These are phyloP conservation scores for Candida caryicola DNA, from an alignment of 805 yeast genomes.

Conservation along the genomic window DNA sequence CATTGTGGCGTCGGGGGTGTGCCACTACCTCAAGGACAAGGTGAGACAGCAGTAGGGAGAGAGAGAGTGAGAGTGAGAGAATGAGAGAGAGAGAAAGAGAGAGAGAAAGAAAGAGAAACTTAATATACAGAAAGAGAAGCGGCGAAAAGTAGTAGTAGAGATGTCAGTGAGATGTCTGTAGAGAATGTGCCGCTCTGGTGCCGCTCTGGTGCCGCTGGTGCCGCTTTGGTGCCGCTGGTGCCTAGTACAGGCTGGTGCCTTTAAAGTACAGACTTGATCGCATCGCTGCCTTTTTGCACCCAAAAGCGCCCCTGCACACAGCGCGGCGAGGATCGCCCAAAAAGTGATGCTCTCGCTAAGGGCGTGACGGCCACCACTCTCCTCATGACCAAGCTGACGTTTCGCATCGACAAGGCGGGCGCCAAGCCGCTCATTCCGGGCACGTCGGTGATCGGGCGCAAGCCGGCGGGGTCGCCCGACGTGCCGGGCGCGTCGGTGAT, in stretches of 20 bases:
- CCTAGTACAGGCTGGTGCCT: too few relatives aligned
- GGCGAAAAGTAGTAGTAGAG: slow-evolving; percentile 1
- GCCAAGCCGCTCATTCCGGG: slow-evolving; percentile 10
- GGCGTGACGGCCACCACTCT: neutral
- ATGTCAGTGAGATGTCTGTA: neutral
- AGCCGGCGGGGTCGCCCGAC: neutral
- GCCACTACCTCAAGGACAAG: slow-evolving; percentile 30
- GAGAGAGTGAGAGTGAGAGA: neutral
- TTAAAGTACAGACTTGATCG: too few relatives aligned
- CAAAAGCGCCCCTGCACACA: too few relatives aligned
- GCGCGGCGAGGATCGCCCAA: too few relatives aligned
- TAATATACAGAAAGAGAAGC: neutral
- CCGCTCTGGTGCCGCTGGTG: too few relatives aligned
- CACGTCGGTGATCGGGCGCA: slow-evolving; percentile 7
- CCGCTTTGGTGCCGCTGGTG: too few relatives aligned
- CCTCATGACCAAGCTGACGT: slow-evolving; percentile 1
- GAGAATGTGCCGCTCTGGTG: neutral
- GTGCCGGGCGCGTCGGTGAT: slow-evolving; percentile 4
- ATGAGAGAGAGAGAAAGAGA: neutral
- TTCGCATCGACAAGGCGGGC: slow-evolving; percentile 3
- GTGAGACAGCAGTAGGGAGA: slow-evolving; percentile 23
- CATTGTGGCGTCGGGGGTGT: slow-evolving; percentile 46
- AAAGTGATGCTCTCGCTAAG: too few relatives aligned
- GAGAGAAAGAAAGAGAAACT: neutral
- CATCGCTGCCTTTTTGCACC: too few relatives aligned